phyloP scores from a whole-genome alignment of 2,329 filamentous ascomycete species.

The Cytospora schulzeri region DNA sequence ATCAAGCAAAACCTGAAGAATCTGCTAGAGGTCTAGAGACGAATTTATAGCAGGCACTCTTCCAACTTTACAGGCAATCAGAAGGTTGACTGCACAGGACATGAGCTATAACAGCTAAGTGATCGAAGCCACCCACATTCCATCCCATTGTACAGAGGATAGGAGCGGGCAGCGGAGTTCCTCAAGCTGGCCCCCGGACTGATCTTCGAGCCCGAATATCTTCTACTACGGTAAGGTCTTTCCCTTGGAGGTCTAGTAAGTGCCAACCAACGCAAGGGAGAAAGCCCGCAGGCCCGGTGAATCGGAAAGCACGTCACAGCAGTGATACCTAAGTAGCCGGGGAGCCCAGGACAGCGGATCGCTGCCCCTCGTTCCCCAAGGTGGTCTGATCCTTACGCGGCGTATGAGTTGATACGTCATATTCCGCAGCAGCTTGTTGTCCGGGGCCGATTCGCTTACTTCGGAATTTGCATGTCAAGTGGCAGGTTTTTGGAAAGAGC shows the following conservation, averaged over 20 bases:
- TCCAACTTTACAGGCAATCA: too few relatives aligned
- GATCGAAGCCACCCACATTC: too few relatives aligned
- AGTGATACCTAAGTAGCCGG: background rate
- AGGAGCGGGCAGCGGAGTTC: too few relatives aligned
- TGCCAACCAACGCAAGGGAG: background rate
- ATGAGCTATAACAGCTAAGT: too few relatives aligned
- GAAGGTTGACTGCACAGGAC: background rate
- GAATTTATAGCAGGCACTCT: background rate
- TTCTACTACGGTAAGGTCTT: background rate
- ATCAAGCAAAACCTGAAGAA: background rate
- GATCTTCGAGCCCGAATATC: background rate
- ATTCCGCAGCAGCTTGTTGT: background rate
- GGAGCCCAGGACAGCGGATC: background rate
- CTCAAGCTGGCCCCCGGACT: background rate
- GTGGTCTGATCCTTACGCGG: constrained; percentile 6
- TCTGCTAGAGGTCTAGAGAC: background rate
- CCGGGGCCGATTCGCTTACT: too few relatives aligned
- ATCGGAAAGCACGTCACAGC: background rate
- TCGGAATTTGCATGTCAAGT: too few relatives aligned
- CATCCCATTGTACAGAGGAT: too few relatives aligned
- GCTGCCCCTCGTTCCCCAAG: background rate
- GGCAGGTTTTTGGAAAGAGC: too few relatives aligned
- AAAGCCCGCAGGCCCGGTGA: background rate
- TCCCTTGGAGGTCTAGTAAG: background rate
- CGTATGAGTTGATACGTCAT: background rate